Percentiles rank a stretch among this genome's conserved stretches.
Evolutionary conservation across 148 eudicot genomes (phyloP).

Genomic region (Dysphania ambrosioides): DNA sequence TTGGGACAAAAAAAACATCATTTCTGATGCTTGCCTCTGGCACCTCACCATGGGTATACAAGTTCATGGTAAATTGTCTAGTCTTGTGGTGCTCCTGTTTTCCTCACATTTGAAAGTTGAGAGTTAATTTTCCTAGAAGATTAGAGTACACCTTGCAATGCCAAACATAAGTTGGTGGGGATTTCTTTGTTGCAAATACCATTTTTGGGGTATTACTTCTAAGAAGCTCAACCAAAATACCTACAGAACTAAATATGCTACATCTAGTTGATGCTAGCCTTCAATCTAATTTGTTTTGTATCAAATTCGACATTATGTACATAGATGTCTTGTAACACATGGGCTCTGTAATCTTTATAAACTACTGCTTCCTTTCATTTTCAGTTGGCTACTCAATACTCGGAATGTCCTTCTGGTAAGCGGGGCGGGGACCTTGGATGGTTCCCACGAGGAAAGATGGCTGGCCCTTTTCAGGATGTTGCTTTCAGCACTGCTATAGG

Average conservation of each 20-base stretch:
- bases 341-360: background rate
- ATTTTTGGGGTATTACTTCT: background rate
- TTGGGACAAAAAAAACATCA: background rate
- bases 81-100: background rate
- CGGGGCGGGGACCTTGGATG: constrained; percentile 97
- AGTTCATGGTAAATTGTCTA: background rate
- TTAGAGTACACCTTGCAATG: background rate
- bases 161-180: background rate
- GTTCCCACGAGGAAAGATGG: constrained; percentile 99
- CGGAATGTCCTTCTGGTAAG: constrained; percentile 97
- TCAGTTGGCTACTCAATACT: constrained; percentile 92
- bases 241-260: background rate
- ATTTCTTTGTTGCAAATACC: background rate
- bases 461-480: constrained; percentile 98
- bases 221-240: no score
- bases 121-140: background rate
- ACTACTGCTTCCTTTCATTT: constrained; percentile 1
- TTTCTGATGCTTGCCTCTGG: background rate
- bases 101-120: background rate
- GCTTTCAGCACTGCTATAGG: constrained; percentile 91
- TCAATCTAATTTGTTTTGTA: background rate
- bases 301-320: background rate
- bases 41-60: background rate
- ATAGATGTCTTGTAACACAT: no score
- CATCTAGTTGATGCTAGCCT: background rate